Conservation (phyloP, 768 basidiomycete genomes). For the Calocybe indica region DNA sequence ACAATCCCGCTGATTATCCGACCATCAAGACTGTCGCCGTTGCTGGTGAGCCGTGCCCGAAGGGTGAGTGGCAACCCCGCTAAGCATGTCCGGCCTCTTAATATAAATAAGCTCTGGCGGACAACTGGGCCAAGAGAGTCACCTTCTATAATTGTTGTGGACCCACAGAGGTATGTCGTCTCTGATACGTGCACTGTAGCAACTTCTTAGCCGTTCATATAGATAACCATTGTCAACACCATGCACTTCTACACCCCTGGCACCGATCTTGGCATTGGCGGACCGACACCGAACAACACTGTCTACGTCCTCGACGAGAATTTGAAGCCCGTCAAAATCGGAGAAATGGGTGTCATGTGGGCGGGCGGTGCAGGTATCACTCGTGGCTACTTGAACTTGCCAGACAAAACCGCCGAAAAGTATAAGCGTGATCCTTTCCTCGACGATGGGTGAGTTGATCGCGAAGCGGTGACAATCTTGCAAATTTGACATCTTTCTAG, state of each 20-base stretch:
- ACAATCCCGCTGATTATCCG: conserved; percentile 44
- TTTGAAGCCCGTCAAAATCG: conserved; percentile 23
- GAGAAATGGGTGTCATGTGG: conserved; percentile 46
- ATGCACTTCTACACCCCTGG: conserved; percentile 36
- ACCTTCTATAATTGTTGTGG: conserved; percentile 48
- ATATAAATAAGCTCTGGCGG: conserved; percentile 22
- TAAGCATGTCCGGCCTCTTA: neutral
- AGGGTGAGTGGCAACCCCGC: conserved; percentile 23
- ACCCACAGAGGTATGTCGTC: conserved; percentile 39
- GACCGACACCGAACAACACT: conserved; percentile 45
- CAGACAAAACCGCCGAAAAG: conserved; percentile 46
- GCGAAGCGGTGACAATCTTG: conserved; percentile 3
- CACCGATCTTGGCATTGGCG: conserved; percentile 37
- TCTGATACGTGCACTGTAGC: neutral
- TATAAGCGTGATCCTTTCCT: conserved; percentile 47
- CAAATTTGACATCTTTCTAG: conserved; percentile 9
- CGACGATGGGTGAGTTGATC: conserved; percentile 31
- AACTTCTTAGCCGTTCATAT: neutral
- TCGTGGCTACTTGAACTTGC: conserved; percentile 49
- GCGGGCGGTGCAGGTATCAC: conserved; percentile 57
- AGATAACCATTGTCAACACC: conserved; percentile 51
- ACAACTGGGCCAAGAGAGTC: conserved; percentile 36
- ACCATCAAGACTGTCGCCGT: conserved; percentile 43
- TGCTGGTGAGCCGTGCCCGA: conserved; percentile 48
- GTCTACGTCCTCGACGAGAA: conserved; percentile 32